Evolutionary conservation across 495 filamentous ascomycete species (phyloP), one percentile per base, ranked within the genome.

Genomic region (Hypoxylon perforatum): DNA sequence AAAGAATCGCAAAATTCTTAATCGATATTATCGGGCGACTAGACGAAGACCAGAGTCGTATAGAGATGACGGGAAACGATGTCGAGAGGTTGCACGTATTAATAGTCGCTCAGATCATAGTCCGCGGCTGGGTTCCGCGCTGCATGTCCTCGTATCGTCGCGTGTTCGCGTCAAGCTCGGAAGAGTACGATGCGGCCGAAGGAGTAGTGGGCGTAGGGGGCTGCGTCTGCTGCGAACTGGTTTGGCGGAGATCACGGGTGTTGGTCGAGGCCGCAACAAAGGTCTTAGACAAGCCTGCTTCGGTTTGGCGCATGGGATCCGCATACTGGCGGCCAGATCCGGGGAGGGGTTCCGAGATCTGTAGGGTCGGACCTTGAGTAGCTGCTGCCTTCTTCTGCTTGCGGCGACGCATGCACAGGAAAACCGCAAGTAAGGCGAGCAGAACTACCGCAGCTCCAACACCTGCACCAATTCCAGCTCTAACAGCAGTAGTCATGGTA

Each of bases 101-200:
- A 33, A n/a, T 4, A 25, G 14, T 41, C 42, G 39, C 41, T 76
- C 70, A 82, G 9, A 83, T 77, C 81, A 83, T 81, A 14, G 73
- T 71, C 49, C 72, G 72, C 15, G 81, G 81, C 57, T 76, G 63
- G 36, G 76, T 67, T 17, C 77, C 68, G 41, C 79, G 80, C 9
- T 75, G 44, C 78, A 84, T 76, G 41, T 83, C 80, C 58, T 84
- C 81, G 57, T 84, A 84, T 21, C 78, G 75, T 15, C 72, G 75
- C 15, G 76, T 76, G 52, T 78, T 75, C 53, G 74, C 65, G 59
- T 82, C 80, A 33, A 81, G 63, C 28, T 80, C 77, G 33, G 69
- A 58, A 4, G 62, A 55, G 22, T 70, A 70, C 10, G 67, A 70
- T 5, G 59, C 63, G 1, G 49, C 51, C 6, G 72, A 70, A 9